Conservation (phyloP, 139 green algal genomes). For the Tetradesmus obliquus region DNA sequence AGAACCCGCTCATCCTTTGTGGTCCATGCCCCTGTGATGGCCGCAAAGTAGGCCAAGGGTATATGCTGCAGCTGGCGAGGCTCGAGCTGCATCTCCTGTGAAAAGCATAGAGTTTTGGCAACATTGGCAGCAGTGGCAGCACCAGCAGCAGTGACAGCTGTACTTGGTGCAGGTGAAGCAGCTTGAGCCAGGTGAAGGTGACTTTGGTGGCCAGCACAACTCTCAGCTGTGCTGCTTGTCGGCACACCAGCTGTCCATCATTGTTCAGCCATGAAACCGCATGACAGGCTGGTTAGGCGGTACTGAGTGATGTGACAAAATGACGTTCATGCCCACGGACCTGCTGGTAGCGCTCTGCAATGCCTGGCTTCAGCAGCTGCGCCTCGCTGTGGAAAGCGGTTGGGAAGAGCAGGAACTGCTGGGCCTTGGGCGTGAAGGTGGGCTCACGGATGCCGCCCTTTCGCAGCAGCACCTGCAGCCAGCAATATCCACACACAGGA, state of each 20-base stretch:
- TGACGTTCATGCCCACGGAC: slow-evolving; percentile 6
- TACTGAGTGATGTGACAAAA: background rate
- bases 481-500: background rate
- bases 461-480: slow-evolving; percentile 70
- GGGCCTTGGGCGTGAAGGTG: slow-evolving; percentile 51
- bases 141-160: background rate
- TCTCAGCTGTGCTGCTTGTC: too few relatives aligned
- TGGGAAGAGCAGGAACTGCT: slow-evolving; percentile 66
- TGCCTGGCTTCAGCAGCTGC: slow-evolving; percentile 64
- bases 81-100: slow-evolving; percentile 53
- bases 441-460: slow-evolving; percentile 83
- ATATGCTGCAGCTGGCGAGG: slow-evolving; percentile 44
- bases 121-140: background rate
- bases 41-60: slow-evolving; percentile 41
- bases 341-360: slow-evolving; percentile 54
- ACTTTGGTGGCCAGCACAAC: too few relatives aligned
- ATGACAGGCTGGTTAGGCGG: background rate
- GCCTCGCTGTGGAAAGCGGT: slow-evolving; percentile 72
- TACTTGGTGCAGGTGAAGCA: too few relatives aligned
- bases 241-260: too few relatives aligned
- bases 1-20: slow-evolving; percentile 60
- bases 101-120: too few relatives aligned
- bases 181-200: too few relatives aligned
- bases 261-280: background rate
- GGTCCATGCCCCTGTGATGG: slow-evolving; percentile 67